These are phyloP conservation scores for Coniosporium tulheliwenetii DNA, from an alignment of 2,329 filamentous ascomycete species.

Conservation along the genomic window DNA sequence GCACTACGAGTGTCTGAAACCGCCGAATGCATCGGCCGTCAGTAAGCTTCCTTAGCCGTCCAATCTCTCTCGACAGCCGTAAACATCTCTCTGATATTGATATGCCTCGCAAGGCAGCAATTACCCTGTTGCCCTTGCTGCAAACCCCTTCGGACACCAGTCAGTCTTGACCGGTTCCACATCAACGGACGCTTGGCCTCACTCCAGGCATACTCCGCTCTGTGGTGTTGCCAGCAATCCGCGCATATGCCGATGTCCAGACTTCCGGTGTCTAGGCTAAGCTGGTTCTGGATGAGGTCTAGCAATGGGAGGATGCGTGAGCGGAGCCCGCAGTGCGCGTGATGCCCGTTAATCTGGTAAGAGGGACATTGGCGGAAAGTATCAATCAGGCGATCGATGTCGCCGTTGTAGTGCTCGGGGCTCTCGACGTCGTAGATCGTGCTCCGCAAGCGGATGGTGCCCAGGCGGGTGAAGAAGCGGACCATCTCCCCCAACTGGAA, in stretches of 20 bases:
- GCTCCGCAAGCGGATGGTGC: conserved; percentile 40
- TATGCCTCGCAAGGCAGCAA: conserved; percentile 16
- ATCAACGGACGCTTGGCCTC: conserved; percentile 27
- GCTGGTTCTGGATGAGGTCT: conserved; percentile 39
- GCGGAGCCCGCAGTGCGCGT: conserved; percentile 57
- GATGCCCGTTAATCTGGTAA: conserved; percentile 61
- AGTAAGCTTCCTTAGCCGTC: conserved; percentile 2
- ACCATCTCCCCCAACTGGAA: conserved; percentile 69
- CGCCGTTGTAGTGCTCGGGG: conserved; percentile 38
- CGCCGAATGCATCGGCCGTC: background rate
- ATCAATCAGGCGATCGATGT: conserved; percentile 44
- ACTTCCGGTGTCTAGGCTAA: conserved; percentile 17
- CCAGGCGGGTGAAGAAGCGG: conserved; percentile 49
- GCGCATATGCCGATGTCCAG: conserved; percentile 27
- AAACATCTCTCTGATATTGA: conserved; percentile 20
- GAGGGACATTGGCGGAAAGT: conserved; percentile 49
- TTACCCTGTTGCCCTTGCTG: conserved; percentile 9
- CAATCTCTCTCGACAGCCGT: conserved; percentile 21
- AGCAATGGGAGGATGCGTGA: conserved; percentile 50
- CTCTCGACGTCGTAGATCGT: conserved; percentile 25
- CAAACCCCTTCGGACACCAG: conserved; percentile 4
- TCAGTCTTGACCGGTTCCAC: conserved; percentile 17
- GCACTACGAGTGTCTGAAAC: too few relatives aligned
- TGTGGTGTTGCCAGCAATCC: conserved; percentile 26
- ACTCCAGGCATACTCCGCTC: conserved; percentile 26